Conservation (phyloP, 1,139 yeast species). For the Protomyces inundatus region DNA sequence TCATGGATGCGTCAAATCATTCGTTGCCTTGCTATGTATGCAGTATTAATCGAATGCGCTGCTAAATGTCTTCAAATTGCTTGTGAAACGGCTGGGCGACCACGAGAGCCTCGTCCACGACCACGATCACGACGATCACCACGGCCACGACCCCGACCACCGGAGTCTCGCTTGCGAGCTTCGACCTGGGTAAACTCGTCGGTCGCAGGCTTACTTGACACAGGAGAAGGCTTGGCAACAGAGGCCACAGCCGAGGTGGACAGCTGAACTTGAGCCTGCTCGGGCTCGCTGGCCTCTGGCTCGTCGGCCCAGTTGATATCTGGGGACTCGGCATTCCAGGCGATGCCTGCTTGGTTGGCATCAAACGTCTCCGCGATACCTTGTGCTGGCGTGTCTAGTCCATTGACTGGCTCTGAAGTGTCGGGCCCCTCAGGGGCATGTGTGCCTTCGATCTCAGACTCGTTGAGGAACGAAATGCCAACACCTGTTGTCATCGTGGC, state of each 20-base stretch:
- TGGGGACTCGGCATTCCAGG: neutral
- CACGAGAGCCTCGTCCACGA: neutral
- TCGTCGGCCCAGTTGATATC: neutral
- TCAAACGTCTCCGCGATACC: neutral
- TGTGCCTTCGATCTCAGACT: constrained; percentile 21
- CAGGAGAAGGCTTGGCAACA: neutral
- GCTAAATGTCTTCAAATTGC: too few species aligned
- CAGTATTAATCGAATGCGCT: too few species aligned
- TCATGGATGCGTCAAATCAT: too few species aligned
- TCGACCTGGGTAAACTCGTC: neutral
- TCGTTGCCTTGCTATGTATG: too few species aligned
- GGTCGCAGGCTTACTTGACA: neutral
- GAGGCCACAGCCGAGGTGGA: neutral
- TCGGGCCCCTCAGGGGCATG: constrained; percentile 1
- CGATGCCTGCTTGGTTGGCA: neutral
- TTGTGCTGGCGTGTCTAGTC: neutral
- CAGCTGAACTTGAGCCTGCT: neutral
- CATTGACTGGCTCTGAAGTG: neutral
- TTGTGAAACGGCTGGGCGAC: too few species aligned
- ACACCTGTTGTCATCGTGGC: neutral
- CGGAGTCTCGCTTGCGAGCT: neutral
- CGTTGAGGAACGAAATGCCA: constrained; percentile 24
- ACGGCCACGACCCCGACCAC: neutral
- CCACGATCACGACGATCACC: neutral
- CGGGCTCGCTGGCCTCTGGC: neutral